Conservation (phyloP, 2,329 filamentous ascomycete genomes). For the Dendryphion nanum region DNA sequence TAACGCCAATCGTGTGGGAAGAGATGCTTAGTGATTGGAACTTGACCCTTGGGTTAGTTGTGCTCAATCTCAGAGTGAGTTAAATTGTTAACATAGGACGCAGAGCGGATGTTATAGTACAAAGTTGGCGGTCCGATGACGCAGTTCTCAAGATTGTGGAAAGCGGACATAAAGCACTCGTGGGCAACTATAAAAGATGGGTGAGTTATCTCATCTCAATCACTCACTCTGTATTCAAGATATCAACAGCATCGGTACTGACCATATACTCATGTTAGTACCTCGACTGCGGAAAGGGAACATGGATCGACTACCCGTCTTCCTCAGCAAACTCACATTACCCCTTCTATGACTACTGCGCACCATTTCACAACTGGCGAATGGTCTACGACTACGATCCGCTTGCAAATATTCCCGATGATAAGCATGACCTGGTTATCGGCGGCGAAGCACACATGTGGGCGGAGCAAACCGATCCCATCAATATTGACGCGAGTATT, state of each 20-base stretch:
- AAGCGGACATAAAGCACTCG: constrained; percentile 68
- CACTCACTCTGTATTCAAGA: too few species aligned
- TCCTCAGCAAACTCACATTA: constrained; percentile 53
- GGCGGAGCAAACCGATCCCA: constrained; percentile 73
- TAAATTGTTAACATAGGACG: too few species aligned
- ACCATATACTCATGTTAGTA: constrained; percentile 56
- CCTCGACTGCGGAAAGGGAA: constrained; percentile 78
- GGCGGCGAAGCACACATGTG: constrained; percentile 82
- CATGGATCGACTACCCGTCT: constrained; percentile 71
- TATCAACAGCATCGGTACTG: not conserved
- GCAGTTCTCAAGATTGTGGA: constrained; percentile 61
- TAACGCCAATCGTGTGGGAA: constrained; percentile 82
- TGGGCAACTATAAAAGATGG: constrained; percentile 76
- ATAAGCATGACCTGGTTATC: constrained; percentile 66
- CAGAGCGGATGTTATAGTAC: constrained; percentile 70
- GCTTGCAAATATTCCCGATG: constrained; percentile 60
- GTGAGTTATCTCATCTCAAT: constrained; percentile 44
- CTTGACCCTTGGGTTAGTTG: constrained; percentile 68
- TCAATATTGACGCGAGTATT: constrained; percentile 72
- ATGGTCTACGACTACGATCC: constrained; percentile 81
- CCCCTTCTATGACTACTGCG: constrained; percentile 80
- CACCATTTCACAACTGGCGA: constrained; percentile 77
- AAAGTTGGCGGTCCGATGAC: constrained; percentile 70
- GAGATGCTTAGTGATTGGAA: constrained; percentile 82
- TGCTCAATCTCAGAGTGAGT: too few species aligned